Evolutionary conservation across 1,284 basidiomycete genomes (phyloP).

Genomic region (Ceratobasidium sp.): DNA sequence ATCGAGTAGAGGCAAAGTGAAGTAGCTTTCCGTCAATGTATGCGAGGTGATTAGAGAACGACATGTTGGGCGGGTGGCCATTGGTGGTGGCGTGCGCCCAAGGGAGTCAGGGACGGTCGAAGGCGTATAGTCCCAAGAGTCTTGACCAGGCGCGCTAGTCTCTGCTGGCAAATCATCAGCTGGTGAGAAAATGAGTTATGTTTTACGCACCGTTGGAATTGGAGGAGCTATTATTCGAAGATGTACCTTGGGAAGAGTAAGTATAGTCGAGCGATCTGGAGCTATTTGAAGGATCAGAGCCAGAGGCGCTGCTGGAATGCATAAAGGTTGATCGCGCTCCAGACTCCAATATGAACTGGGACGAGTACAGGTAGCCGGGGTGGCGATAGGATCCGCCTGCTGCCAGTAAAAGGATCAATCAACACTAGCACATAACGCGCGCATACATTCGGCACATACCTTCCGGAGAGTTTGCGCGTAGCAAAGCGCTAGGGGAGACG

Average conservation of each 20-base stretch:
- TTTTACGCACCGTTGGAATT: not conserved
- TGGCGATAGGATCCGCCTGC: not conserved
- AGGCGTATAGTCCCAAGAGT: not conserved
- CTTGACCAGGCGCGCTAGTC: not conserved
- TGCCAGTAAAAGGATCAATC: not conserved
- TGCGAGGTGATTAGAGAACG: conserved; percentile 14
- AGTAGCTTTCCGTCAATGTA: conserved; percentile 30
- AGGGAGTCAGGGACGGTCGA: conserved; percentile 12
- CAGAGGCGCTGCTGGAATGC: not conserved
- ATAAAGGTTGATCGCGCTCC: not conserved
- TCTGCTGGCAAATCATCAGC: not conserved
- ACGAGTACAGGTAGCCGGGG: not conserved
- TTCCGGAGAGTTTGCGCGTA: not conserved
- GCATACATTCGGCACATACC: conserved; percentile 15
- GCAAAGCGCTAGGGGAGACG: not conserved
- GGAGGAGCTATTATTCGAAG: not conserved
- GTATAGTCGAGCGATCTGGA: not conserved
- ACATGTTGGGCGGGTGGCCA: conserved; percentile 14
- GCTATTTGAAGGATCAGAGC: not conserved
- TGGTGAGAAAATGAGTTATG: not conserved
- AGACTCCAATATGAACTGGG: not conserved
- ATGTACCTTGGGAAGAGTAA: not conserved
- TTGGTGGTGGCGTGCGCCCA: conserved; percentile 16
- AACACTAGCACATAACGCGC: not conserved
- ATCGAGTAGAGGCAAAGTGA: not conserved